phyloP scores from a whole-genome alignment of 176 grass and related monocot species.

The Bromus sterilis region DNA sequence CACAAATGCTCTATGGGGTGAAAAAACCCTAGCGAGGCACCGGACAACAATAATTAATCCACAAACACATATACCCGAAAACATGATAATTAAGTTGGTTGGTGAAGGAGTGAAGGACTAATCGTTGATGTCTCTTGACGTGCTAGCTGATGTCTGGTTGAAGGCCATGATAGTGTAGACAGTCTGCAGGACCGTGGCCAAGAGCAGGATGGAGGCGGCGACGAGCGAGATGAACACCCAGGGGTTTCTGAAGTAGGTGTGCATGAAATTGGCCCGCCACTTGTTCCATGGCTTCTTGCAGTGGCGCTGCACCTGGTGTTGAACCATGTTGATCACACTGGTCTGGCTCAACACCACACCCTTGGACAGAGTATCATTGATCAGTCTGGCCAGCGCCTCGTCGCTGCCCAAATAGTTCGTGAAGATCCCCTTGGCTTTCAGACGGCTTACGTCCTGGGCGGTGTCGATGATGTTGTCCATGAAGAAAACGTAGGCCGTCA shows the following conservation, averaged over 20 bases:
- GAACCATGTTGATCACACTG: not conserved
- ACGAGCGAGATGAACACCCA: not conserved
- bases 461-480: not conserved
- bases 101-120: too few relatives aligned
- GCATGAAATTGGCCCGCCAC: not conserved
- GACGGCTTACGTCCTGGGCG: slow-evolving; percentile 33
- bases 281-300: not conserved
- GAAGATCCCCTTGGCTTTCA: slow-evolving; percentile 20
- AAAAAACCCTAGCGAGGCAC: too few relatives aligned
- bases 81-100: too few relatives aligned
- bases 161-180: not conserved
- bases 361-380: slow-evolving; percentile 3
- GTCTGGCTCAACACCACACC: not conserved
- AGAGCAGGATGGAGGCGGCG: not conserved
- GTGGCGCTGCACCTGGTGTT: not conserved
- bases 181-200: not conserved
- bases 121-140: too few relatives aligned
- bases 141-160: not conserved
- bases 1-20: too few relatives aligned
- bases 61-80: too few relatives aligned
- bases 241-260: not conserved
- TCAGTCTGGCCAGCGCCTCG: not conserved
- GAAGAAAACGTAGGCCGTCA: not conserved
- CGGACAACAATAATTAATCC: too few relatives aligned
- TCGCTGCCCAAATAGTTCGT: not conserved